Conservation (phyloP, 768 basidiomycete species). For the Pulveroboletus sp. region DNA sequence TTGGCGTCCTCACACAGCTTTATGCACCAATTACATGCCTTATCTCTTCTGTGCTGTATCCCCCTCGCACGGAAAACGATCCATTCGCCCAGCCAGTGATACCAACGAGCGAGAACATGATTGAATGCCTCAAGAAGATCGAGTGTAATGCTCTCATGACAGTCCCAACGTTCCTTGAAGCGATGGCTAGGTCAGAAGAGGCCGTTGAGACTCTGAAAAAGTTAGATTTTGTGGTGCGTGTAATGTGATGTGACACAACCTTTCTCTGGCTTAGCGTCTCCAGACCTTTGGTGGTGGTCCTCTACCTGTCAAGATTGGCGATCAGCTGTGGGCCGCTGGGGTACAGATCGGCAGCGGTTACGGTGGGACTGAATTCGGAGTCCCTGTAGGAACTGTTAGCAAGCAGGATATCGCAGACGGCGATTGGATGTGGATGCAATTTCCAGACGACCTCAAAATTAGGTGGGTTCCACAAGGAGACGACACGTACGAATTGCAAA, state of each 20-base stretch:
- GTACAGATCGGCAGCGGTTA: constrained; percentile 32
- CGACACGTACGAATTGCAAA: constrained; percentile 34
- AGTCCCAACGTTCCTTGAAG: constrained; percentile 37
- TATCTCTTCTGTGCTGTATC: constrained; percentile 19
- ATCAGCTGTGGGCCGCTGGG: constrained; percentile 31
- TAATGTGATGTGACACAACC: background rate
- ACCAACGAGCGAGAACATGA: constrained; percentile 37
- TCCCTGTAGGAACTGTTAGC: background rate
- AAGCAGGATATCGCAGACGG: constrained; percentile 13
- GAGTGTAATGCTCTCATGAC: constrained; percentile 30
- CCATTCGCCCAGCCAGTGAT: constrained; percentile 28
- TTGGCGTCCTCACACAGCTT: constrained; percentile 15
- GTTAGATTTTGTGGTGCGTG: constrained; percentile 29
- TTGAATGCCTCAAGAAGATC: constrained; percentile 30
- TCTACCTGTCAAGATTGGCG: constrained; percentile 32
- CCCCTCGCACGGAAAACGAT: constrained; percentile 23
- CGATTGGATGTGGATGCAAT: constrained; percentile 36
- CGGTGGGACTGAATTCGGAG: constrained; percentile 33
- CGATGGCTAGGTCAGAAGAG: constrained; percentile 29
- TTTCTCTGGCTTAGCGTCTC: background rate
- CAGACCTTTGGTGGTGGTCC: constrained; percentile 39
- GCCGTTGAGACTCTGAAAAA: constrained; percentile 23
- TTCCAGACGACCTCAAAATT: constrained; percentile 17
- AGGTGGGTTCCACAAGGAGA: constrained; percentile 32
- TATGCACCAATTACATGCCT: constrained; percentile 18